Evolutionary conservation across 352 stramenopile species (phyloP).

Genomic region (Halophytophthora polymorphica): DNA sequence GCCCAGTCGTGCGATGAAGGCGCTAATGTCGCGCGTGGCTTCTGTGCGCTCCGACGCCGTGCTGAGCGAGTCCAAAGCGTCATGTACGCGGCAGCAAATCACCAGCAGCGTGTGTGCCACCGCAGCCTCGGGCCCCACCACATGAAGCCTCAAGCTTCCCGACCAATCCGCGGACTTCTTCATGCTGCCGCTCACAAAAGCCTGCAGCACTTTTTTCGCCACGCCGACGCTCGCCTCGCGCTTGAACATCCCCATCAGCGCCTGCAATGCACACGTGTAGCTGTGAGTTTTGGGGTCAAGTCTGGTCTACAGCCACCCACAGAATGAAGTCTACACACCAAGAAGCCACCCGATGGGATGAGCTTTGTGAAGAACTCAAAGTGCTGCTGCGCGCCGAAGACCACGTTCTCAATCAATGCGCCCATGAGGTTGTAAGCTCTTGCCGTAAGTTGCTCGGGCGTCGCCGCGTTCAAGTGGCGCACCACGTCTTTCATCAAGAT

Average conservation of each 20-base stretch:
- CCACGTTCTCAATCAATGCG: slow-evolving; percentile 74
- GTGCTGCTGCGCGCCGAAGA: slow-evolving; percentile 64
- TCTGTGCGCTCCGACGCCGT: slow-evolving; percentile 54
- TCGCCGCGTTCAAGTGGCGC: slow-evolving; percentile 69
- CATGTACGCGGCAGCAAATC: slow-evolving; percentile 79
- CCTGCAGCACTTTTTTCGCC: slow-evolving; percentile 80
- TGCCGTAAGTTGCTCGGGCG: slow-evolving; percentile 47
- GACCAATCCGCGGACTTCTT: slow-evolving; percentile 18
- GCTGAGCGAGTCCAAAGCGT: slow-evolving; percentile 79
- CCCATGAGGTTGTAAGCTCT: slow-evolving; percentile 71
- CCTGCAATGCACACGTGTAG: slow-evolving; percentile 14
- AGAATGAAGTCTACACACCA: slow-evolving; percentile 27
- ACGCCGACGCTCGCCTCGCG: slow-evolving; percentile 75
- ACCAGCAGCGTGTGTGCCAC: slow-evolving; percentile 87
- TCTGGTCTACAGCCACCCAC: too few species aligned
- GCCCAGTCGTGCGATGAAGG: slow-evolving; percentile 78
- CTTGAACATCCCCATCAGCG: slow-evolving; percentile 86
- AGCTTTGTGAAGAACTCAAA: slow-evolving; percentile 72
- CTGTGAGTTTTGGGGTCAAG: background rate
- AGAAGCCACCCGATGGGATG: slow-evolving; percentile 71
- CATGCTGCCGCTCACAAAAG: slow-evolving; percentile 52
- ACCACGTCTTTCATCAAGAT: slow-evolving; percentile 87
- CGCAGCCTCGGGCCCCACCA: slow-evolving; percentile 67
- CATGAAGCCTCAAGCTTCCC: slow-evolving; percentile 48
- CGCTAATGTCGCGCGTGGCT: slow-evolving; percentile 60